Conservation (phyloP, 2,329 filamentous ascomycete genomes). For the Talaromyces sp. region DNA sequence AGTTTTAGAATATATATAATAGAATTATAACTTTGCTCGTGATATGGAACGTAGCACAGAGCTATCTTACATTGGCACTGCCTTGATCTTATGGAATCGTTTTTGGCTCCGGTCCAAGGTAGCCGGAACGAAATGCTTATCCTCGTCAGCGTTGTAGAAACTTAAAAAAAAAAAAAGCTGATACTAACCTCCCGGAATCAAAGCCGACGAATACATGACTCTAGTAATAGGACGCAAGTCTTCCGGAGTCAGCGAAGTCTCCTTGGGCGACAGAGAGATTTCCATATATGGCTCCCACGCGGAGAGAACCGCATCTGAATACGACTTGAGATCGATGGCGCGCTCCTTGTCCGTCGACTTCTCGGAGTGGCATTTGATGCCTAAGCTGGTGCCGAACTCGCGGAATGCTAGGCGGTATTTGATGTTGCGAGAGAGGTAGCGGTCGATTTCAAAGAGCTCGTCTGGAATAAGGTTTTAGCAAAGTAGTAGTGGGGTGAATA, state of each 20-base stretch:
- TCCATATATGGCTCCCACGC: slow-evolving; percentile 38
- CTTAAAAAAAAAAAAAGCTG: neutral
- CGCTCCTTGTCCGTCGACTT: slow-evolving; percentile 32
- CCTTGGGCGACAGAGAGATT: slow-evolving; percentile 26
- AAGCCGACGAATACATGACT: slow-evolving; percentile 55
- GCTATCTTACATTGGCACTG: neutral
- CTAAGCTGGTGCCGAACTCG: slow-evolving; percentile 52
- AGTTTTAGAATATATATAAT: neutral
- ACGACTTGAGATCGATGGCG: slow-evolving; percentile 24
- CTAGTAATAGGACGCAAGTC: slow-evolving; percentile 52
- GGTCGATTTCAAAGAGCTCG: slow-evolving; percentile 31
- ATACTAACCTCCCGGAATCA: slow-evolving; percentile 52
- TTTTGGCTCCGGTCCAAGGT: slow-evolving; percentile 31
- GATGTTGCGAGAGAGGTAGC: slow-evolving; percentile 31
- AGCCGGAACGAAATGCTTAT: slow-evolving; percentile 33
- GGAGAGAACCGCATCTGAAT: slow-evolving; percentile 31
- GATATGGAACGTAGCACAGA: neutral
- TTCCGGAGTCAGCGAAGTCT: slow-evolving; percentile 19
- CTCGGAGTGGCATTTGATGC: slow-evolving; percentile 38
- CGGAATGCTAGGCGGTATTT: slow-evolving; percentile 47
- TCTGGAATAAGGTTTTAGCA: slow-evolving; percentile 18
- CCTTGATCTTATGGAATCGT: slow-evolving; percentile 8
- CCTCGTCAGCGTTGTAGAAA: neutral
- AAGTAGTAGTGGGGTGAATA: neutral
- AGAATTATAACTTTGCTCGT: neutral